Base-by-base conservation (phyloP, 352 stramenopile genomes). In the Phytophthora pluvialis region DNA sequence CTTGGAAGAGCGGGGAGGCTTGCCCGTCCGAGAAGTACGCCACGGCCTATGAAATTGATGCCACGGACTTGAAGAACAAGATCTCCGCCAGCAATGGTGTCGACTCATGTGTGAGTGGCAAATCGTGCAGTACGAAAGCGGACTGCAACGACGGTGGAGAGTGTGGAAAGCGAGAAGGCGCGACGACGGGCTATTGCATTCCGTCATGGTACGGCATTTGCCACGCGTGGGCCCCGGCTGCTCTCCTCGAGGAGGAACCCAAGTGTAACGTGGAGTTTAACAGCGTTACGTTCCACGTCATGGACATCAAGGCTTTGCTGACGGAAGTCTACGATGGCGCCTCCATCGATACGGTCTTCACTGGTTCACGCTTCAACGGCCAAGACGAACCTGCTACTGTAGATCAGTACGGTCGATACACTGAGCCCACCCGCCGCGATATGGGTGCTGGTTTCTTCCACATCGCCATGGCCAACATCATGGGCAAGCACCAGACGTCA, bases 361-460 rank as follows among this genome's bases (percentile, higher is more conserved):
- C 77, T 2, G 80, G 78, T 10, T 63, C 63, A 11, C 75, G 75
- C 1, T 86, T 72, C 48, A 74, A 81, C 11, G 80, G 75, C 7
- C 36, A 60, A 0, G 72, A 78, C 54, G 57, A 25, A 3, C 47
- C 38, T 3, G 61, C 36, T 1, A 18, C 15, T 2, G 51, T 44
- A 7, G 79, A 88, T 56, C 28, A 71, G 36, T 88, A 83, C 45
- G 77, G 79, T 43, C 77, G 79, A 48, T 82, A 74, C 47, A 64
- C 47, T 4, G 75, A 67, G 5, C 26, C 70, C 13, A 47, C 78
- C 12, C 77, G 64, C 25, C 80, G 80, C 11, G 80, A 89, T 43
- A 39, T 86, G 6, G 77, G 80, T 18, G 46, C 80, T 2, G 80
- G 75, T 7, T 80, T 81, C 53, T 85, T 85, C 60, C 76, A 85